Base-by-base conservation (phyloP, 305 asterid species). In the Lippia alba region DNA sequence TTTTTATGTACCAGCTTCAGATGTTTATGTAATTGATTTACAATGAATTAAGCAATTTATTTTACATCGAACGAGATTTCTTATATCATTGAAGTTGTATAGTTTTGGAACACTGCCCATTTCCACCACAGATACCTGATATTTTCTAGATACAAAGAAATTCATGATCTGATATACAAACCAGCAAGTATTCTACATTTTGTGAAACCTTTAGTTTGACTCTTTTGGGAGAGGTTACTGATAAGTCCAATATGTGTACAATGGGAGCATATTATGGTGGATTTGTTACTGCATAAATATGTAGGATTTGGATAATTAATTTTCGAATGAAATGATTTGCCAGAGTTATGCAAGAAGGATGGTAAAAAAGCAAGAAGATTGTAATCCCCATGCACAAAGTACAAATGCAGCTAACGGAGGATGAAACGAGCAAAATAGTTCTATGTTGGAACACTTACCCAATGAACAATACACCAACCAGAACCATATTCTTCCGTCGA, bases 391-490 rank as follows among this genome's bases (percentile, higher is more conserved):
- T 24, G 30, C 30, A 24, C 1, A 24, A 24, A 24, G 30, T 24
- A 24, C 30, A 24, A 24, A 24, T 24, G 30, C 30, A 24, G 30
- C 30, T 24, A 24, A 24, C 3, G 30, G 30, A 24, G 30, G 30
- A 24, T 24, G 30, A 24, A 24, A 24, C 30, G 30, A 24, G 30
- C 30, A 24, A 24, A 24, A 24, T 24, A 36, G 41, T 36, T 36
- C 41, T 4, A 36, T 30, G 8, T 24, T 12, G 60, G 73, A 79
- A 65, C 73, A 73, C 79, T 69, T 94, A 94, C 97, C 99, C 99
- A 94, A 72, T 94, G 99, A 76, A 94, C 97, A 62, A 94, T 91
- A 93, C 97, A 88, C 99, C 99, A 94, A n/a, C 89, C 99, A 48
- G 88, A 79, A 60, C 97, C 97, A 56, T 87, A 88, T 76, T 89